Percentiles rank a stretch among this genome's conserved stretches.
Conservation (phyloP, 108 stramenopile genomes). For the Fragilaria radians region DNA sequence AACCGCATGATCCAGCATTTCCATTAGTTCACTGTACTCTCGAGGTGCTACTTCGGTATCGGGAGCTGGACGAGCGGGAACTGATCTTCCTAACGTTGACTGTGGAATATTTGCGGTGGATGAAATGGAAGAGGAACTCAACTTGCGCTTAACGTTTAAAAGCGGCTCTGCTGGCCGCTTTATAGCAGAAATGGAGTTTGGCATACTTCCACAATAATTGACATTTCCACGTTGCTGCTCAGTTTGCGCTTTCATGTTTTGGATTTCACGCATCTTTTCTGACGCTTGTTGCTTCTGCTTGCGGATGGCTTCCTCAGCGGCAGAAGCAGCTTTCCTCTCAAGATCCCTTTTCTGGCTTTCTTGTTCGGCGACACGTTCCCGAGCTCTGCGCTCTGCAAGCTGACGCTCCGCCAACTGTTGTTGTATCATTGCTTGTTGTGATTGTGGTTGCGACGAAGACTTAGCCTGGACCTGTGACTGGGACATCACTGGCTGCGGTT, state of each 20-base stretch:
- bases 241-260: slow-evolving; percentile 1
- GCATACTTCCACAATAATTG: not conserved
- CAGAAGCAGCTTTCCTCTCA: not conserved
- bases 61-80: slow-evolving; percentile 7
- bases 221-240: not conserved
- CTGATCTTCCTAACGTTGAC: slow-evolving; percentile 12
- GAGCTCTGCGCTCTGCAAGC: slow-evolving; percentile 7
- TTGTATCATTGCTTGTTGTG: not conserved
- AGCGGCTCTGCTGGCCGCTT: slow-evolving; percentile 6
- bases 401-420: slow-evolving; percentile 5
- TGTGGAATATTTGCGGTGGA: slow-evolving; percentile 3
- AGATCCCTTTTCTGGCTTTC: not conserved
- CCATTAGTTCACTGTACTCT: slow-evolving; percentile 66
- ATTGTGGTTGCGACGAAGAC: slow-evolving; percentile 5
- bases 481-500: slow-evolving; percentile 6
- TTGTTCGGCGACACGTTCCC: not conserved
- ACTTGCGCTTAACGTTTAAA: not conserved
- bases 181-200: slow-evolving; percentile 3
- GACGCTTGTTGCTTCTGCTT: not conserved
- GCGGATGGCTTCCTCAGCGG: not conserved
- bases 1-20: slow-evolving; percentile 68
- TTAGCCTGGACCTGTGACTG: not conserved
- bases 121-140: not conserved
- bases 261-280: not conserved
- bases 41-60: slow-evolving; percentile 23